Evolutionary conservation across 23 red algal genomes (phyloP).

Genomic region (Gracilaria vermiculophylla): DNA sequence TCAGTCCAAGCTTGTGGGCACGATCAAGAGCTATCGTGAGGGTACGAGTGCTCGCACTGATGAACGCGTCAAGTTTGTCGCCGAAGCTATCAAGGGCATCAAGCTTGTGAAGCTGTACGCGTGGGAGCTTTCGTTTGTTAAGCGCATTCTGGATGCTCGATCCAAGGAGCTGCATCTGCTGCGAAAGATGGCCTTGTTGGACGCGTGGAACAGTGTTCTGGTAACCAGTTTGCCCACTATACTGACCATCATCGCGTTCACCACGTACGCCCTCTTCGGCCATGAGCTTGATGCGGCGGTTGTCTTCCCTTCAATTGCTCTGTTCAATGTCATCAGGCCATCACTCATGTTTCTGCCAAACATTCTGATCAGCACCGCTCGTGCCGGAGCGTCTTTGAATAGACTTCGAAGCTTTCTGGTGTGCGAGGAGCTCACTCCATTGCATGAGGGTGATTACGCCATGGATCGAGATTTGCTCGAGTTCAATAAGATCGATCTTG

Average conservation of each 20-base stretch:
- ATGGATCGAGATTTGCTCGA: constrained; percentile 21
- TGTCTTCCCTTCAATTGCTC: constrained; percentile 76
- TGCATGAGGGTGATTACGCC: background rate
- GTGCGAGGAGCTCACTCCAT: constrained; percentile 33
- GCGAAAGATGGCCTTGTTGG: constrained; percentile 37
- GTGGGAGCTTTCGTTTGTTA: constrained; percentile 84
- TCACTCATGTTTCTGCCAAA: constrained; percentile 72
- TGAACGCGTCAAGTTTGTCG: constrained; percentile 70
- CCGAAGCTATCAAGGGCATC: constrained; percentile 84
- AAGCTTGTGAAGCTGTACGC: constrained; percentile 93
- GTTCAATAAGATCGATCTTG: constrained; percentile 17
- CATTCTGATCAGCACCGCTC: constrained; percentile 48
- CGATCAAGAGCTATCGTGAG: constrained; percentile 57
- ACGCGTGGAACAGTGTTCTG: constrained; percentile 41
- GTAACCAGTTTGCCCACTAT: constrained; percentile 58
- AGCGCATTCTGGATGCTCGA: constrained; percentile 52
- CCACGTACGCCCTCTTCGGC: constrained; percentile 38
- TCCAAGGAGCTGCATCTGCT: constrained; percentile 52
- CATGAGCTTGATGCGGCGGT: constrained; percentile 51
- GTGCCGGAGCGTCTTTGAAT: constrained; percentile 52
- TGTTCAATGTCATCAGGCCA: constrained; percentile 80
- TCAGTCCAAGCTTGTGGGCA: constrained; percentile 57
- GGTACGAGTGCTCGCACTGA: constrained; percentile 69
- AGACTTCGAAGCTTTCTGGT: constrained; percentile 68
- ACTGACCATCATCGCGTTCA: constrained; percentile 56